Conservation (phyloP, 108 stramenopile species). For the Cyclostephanos tholiformis region DNA sequence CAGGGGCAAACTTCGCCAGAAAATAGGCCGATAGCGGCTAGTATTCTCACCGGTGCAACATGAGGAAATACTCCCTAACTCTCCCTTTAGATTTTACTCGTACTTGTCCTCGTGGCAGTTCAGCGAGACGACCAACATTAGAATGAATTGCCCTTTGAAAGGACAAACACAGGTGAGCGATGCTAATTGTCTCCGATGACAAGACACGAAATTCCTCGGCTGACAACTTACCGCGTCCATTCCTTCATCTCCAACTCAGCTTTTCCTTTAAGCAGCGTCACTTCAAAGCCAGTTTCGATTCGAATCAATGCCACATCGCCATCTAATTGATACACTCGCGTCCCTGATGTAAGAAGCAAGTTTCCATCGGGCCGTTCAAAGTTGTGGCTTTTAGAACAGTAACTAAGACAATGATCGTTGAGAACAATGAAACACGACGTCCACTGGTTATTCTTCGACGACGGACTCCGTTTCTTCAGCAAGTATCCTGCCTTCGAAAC, state of each 20-base stretch:
- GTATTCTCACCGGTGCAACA: conserved; percentile 31
- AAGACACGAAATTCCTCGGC: neutral
- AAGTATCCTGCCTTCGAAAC: conserved; percentile 41
- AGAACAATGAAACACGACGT: conserved; percentile 37
- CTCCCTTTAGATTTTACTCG: conserved; percentile 27
- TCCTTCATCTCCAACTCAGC: conserved; percentile 26
- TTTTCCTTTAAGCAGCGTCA: conserved; percentile 26
- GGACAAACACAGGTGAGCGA: neutral
- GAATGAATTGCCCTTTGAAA: conserved; percentile 23
- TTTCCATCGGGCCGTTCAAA: conserved; percentile 30
- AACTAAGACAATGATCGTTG: conserved; percentile 36
- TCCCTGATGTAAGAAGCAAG: conserved; percentile 30
- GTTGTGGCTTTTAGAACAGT: conserved; percentile 29
- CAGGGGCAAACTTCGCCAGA: neutral
- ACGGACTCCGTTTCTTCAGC: conserved; percentile 31
- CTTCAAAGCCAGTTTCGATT: conserved; percentile 36
- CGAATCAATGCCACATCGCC: conserved; percentile 41
- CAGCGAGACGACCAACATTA: conserved; percentile 11
- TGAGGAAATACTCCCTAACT: conserved; percentile 34
- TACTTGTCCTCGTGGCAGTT: conserved; percentile 32
- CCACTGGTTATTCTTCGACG: conserved; percentile 21
- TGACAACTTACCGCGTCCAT: conserved; percentile 19
- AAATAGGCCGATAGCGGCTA: neutral
- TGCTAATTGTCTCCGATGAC: no score
- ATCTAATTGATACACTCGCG: conserved; percentile 26